These are phyloP conservation scores for Dentiscutata heterogama DNA, from an alignment of 371 early-diverging fungal genomes.

Conservation along the genomic window DNA sequence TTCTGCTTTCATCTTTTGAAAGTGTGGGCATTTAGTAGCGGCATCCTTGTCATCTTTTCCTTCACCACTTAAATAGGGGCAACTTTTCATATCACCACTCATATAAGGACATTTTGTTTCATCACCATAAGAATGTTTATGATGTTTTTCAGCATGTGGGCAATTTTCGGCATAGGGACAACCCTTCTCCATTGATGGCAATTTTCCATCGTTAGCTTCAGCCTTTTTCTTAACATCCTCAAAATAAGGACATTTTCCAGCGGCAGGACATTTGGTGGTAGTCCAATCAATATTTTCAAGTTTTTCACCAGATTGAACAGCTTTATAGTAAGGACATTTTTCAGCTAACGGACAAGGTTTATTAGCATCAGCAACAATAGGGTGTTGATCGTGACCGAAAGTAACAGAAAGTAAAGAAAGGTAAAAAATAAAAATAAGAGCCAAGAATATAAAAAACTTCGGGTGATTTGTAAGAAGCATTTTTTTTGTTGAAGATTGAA, in stretches of 20 bases:
- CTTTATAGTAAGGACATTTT: conserved; percentile 18
- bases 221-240: conserved; percentile 16
- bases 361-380: not conserved
- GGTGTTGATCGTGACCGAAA: no score
- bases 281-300: conserved; percentile 3
- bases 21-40: conserved; percentile 11
- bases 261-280: conserved; percentile 1
- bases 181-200: not conserved
- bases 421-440: no score
- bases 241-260: conserved; percentile 26
- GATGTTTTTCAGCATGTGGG: not conserved
- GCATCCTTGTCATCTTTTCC: not conserved
- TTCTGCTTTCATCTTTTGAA: not conserved
- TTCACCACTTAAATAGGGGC: conserved; percentile 8
- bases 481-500: no score
- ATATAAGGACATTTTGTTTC: conserved; percentile 23
- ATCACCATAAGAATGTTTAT: not conserved
- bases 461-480: no score
- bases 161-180: conserved; percentile 28
- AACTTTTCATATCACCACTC: not conserved
- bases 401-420: no score
- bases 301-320: not conserved
- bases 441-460: no score
- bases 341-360: conserved; percentile 1
- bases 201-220: conserved; percentile 3